Base-by-base conservation (phyloP, 805 yeast species). In the Jamesozyma gamospora region DNA sequence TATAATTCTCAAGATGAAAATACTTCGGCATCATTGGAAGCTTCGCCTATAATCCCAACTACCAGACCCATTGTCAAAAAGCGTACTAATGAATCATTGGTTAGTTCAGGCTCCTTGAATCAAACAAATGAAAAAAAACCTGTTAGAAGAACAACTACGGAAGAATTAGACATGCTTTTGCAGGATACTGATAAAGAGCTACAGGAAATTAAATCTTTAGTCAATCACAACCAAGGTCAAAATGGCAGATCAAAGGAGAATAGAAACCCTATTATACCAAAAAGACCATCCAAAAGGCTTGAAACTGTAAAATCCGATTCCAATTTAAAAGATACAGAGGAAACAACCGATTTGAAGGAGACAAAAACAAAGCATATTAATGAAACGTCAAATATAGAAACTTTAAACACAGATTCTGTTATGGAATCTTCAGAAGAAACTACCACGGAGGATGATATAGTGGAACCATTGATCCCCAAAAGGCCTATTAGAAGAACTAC, bases 151-250 rank as follows among this genome's bases (percentile, higher is more conserved):
- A 36, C 45, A 25, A 40, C 52, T 2, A 44, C 47, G 4, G 48
- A 50, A 15, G 34, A 26, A 21, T 19, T 47, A 10, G 34, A 45
- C 28, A 35, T 29, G 6, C 28, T 41, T 8, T 36, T 44, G 3
- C 32, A 42, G 8, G 34, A 42, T 25, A 41, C 52, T 1, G 39
- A 36, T 26, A 37, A 42, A 14, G 45, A 47, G 34, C 32, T 47
- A 15, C 32, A 43, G 25, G 47, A 48, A 16, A 40, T 47, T 33
- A 42, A 45, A 27, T 32, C 35, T 8, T 26, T 47, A 27, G 30
- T 41, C 4, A 19, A 19, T 17, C 38, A 28, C 15, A 40, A 37
- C 11, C 15, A 14, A 29, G 18, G 4, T 10, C 17, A n/a, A 17
- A n/a, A n/a, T n/a, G n/a, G n/a, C n/a, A n/a, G n/a, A n/a, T n/a